Conservation (phyloP, 768 basidiomycete species). For the Peribolospora kevripleyi region DNA sequence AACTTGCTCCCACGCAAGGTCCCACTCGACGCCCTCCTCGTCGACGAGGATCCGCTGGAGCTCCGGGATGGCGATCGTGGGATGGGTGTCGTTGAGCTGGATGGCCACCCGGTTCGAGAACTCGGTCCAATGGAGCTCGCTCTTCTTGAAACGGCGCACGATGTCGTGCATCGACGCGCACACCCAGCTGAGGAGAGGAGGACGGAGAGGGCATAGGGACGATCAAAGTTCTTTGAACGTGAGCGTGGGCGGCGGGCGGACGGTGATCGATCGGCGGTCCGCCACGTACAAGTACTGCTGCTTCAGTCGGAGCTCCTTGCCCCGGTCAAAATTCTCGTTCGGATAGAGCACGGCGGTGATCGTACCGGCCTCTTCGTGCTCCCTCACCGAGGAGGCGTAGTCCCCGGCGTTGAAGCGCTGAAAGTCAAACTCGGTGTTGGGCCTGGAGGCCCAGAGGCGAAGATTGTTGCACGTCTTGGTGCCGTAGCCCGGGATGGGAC, state of each 20-base stretch:
- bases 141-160: conserved; percentile 72
- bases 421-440: conserved; percentile 75
- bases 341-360: conserved; percentile 84
- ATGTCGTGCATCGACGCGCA: conserved; percentile 73
- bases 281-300: conserved; percentile 59
- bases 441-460: conserved; percentile 34
- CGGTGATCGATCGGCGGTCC: background rate
- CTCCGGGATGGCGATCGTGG: conserved; percentile 59
- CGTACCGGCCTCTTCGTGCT: conserved; percentile 69
- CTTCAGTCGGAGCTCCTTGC: conserved; percentile 43
- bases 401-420: conserved; percentile 92
- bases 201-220: background rate
- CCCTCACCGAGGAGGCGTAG: conserved; percentile 69
- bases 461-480: conserved; percentile 78
- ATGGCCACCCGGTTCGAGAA: conserved; percentile 59
- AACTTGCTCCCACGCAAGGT: conserved; percentile 63
- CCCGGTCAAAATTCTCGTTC: conserved; percentile 43
- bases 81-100: conserved; percentile 52
- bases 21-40: conserved; percentile 71
- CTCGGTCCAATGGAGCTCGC: conserved; percentile 49
- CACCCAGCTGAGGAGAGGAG: conserved; percentile 33
- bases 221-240: too few relatives aligned
- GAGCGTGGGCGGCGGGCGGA: too few relatives aligned
- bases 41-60: conserved; percentile 67
- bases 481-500: conserved; percentile 62